A percentile compares a stretch with the other conserved stretches of the same genome.
Evolutionary conservation across 78 protist species (phyloP).

Genomic region (Dictyostelium brefeldianum): DNA sequence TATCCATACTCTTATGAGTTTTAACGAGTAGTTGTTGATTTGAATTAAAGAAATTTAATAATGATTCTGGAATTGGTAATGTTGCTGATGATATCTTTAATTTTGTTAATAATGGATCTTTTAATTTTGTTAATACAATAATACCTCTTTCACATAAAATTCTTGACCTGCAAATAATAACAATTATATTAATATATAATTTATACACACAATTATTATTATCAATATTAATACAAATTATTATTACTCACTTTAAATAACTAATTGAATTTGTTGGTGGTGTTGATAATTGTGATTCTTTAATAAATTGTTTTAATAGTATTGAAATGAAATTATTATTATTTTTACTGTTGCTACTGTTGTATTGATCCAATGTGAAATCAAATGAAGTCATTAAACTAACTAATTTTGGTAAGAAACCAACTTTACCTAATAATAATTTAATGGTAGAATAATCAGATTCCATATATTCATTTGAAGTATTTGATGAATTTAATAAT

Average conservation of each 20-base stretch:
- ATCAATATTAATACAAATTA: background rate
- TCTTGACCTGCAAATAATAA: slow-evolving; percentile 25
- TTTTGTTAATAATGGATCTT: slow-evolving; percentile 36
- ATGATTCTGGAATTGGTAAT: slow-evolving; percentile 23
- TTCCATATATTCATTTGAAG: background rate
- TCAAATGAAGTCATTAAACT: slow-evolving; percentile 11
- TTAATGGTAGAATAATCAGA: slow-evolving; percentile 11
- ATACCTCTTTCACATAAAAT: slow-evolving; percentile 54
- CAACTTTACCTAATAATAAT: slow-evolving; percentile 13
- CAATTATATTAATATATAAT: too few relatives aligned
- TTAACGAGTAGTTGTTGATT: background rate
- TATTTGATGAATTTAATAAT: slow-evolving; percentile 17
- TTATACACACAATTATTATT: too few relatives aligned
- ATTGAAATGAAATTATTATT: background rate
- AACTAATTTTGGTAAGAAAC: slow-evolving; percentile 20
- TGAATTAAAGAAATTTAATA: slow-evolving; percentile 28
- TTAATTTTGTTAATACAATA: slow-evolving; percentile 28
- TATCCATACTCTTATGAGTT: slow-evolving; percentile 17
- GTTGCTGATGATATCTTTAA: slow-evolving; percentile 61
- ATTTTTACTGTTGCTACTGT: background rate
- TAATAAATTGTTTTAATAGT: slow-evolving; percentile 26
- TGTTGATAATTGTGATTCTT: background rate
- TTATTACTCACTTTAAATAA: slow-evolving; percentile 26
- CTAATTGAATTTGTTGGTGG: slow-evolving; percentile 11
- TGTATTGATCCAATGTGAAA: slow-evolving; percentile 16